Evolutionary conservation across 192 early-diverging fungal genomes (phyloP).

Genomic region (Coemansia sp.): DNA sequence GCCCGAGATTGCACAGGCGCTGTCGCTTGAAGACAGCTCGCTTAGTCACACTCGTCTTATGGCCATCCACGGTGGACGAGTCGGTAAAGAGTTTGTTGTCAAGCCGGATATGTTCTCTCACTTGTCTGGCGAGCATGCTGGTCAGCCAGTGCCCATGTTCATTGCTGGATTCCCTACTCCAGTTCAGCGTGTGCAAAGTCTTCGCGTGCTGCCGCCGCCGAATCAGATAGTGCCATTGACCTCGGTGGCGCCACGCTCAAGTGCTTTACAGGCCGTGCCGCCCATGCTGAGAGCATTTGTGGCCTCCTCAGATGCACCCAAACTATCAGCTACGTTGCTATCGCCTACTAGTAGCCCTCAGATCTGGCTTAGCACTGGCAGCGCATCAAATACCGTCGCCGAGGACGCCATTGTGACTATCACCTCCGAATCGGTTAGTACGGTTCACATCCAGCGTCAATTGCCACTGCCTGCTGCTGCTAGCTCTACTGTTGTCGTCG

Average conservation of each 20-base stretch:
- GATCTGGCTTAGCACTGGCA: not conserved
- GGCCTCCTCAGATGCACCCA: not conserved
- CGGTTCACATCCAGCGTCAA: slow-evolving; percentile 13
- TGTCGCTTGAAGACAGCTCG: not conserved
- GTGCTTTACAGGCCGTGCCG: not conserved
- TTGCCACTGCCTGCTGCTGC: not conserved
- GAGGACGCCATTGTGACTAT: slow-evolving; percentile 11
- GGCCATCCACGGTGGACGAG: not conserved
- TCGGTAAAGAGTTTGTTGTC: not conserved
- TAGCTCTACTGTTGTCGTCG: not conserved
- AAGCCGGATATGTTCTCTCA: not conserved
- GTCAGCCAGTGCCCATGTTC: not conserved
- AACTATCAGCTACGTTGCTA: not conserved
- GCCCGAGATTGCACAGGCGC: slow-evolving; percentile 18
- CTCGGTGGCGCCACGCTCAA: not conserved
- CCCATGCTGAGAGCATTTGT: not conserved
- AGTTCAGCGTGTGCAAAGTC: not conserved
- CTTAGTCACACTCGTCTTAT: not conserved
- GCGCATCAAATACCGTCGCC: not conserved
- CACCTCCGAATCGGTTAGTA: slow-evolving; percentile 13
- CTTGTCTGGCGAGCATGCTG: not conserved
- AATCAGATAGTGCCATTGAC: not conserved
- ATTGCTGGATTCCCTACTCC: not conserved
- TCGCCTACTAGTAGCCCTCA: not conserved
- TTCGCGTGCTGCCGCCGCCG: not conserved